These are phyloP conservation scores for Yamadazyma kitorensis DNA, from an alignment of 805 yeast species.

Conservation along the genomic window DNA sequence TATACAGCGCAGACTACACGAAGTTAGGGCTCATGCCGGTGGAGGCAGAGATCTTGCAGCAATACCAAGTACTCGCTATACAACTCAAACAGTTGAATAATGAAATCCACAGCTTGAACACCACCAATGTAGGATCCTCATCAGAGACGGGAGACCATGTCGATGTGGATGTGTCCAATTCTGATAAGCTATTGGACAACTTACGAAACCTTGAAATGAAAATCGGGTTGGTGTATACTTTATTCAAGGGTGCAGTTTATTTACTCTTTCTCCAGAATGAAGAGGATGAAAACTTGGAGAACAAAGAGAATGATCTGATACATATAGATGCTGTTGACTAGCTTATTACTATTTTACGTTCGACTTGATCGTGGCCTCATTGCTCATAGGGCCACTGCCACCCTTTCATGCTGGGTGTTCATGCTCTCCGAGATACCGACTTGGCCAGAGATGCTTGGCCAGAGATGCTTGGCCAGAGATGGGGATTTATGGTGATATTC, in stretches of 20 bases:
- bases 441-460: no score
- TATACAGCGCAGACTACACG: constrained; percentile 17
- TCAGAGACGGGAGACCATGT: no score
- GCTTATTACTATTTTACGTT: no score
- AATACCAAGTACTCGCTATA: constrained; percentile 36
- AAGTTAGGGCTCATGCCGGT: constrained; percentile 21
- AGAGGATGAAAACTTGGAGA: no score
- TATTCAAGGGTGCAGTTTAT: constrained; percentile 70
- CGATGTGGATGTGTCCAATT: constrained; percentile 6
- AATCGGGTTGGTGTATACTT: constrained; percentile 60
- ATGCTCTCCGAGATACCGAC: no score
- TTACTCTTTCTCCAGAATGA: constrained; percentile 56
- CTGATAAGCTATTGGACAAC: constrained; percentile 41
- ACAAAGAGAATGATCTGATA: no score
- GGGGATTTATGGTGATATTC: no score
- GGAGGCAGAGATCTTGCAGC: constrained; percentile 34
- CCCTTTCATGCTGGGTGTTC: no score
- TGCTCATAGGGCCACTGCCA: no score
- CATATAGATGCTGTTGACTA: no score
- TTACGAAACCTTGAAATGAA: constrained; percentile 61
- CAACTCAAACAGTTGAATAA: constrained; percentile 29
- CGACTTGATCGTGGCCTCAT: no score
- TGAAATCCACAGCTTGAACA: constrained; percentile 30
- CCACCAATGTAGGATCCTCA: constrained; percentile 5
- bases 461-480: no score